These are phyloP conservation scores for Arctium lappa DNA, from an alignment of 129 eudicot genomes.

Conservation along the genomic window DNA sequence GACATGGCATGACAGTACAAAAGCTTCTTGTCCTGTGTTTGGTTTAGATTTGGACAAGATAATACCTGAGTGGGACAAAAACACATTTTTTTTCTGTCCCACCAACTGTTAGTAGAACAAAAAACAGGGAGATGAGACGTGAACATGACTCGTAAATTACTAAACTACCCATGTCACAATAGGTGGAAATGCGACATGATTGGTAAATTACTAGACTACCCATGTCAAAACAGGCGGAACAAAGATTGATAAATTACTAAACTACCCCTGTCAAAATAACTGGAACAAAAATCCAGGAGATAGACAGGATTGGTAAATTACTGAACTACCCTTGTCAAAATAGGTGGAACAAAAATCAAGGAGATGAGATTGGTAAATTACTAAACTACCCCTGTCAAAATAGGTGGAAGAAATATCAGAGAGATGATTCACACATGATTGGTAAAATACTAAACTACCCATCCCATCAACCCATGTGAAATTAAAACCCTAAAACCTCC, in stretches of 20 bases:
- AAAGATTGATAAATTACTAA: neutral
- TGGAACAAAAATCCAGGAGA: neutral
- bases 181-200: neutral
- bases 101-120: neutral
- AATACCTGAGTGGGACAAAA: neutral
- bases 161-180: neutral
- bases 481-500: neutral
- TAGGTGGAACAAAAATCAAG: neutral
- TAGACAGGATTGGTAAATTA: neutral
- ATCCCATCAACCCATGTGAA: neutral
- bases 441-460: neutral
- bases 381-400: neutral
- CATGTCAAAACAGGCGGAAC: neutral
- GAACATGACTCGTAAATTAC: neutral
- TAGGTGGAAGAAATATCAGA: neutral
- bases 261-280: neutral
- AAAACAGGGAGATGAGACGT: no score
- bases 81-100: neutral
- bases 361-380: neutral
- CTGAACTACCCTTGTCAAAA: neutral
- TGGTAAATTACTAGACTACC: neutral
- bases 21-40: neutral
- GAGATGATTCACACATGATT: no score
- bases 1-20: neutral
- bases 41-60: neutral